Percentiles rank a stretch among this genome's conserved stretches.
phyloP scores from a whole-genome alignment of 108 stramenopile genomes.

The Licmophora abbreviata region DNA sequence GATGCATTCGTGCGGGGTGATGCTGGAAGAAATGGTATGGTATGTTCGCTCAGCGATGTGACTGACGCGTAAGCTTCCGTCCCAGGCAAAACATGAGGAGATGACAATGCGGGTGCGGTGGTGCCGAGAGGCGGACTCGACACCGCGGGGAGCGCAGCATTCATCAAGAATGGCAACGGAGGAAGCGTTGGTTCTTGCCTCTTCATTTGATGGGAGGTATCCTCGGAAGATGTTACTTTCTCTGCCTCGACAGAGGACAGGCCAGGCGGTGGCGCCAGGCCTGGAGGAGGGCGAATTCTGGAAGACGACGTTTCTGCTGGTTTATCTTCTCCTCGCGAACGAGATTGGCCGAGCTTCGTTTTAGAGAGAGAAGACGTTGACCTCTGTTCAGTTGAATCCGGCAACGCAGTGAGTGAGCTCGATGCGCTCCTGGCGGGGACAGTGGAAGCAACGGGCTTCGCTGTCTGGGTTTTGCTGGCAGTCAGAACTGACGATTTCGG shows the following conservation, averaged over 20 bases:
- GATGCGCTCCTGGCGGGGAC: background rate
- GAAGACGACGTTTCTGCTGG: too few species aligned
- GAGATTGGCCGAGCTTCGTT: background rate
- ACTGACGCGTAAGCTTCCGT: background rate
- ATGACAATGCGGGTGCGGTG: background rate
- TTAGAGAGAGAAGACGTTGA: constrained; percentile 4
- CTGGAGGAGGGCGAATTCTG: constrained; percentile 42
- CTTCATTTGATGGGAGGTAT: too few species aligned
- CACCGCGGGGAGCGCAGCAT: too few species aligned
- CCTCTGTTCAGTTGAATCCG: background rate
- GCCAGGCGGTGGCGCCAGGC: constrained; percentile 48
- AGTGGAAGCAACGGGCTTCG: background rate
- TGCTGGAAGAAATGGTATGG: background rate
- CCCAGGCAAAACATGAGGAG: background rate
- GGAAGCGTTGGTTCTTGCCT: too few species aligned
- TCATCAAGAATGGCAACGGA: too few species aligned
- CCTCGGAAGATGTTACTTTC: too few species aligned
- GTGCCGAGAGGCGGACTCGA: too few species aligned
- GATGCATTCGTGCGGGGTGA: background rate
- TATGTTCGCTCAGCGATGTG: too few species aligned
- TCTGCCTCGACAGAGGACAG: too few species aligned
- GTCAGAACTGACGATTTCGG: too few species aligned
- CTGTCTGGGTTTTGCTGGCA: background rate
- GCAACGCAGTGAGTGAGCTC: background rate
- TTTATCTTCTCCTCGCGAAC: background rate